Base-by-base conservation (phyloP, 257 asterid species). In the Primulina huaijiensis region DNA sequence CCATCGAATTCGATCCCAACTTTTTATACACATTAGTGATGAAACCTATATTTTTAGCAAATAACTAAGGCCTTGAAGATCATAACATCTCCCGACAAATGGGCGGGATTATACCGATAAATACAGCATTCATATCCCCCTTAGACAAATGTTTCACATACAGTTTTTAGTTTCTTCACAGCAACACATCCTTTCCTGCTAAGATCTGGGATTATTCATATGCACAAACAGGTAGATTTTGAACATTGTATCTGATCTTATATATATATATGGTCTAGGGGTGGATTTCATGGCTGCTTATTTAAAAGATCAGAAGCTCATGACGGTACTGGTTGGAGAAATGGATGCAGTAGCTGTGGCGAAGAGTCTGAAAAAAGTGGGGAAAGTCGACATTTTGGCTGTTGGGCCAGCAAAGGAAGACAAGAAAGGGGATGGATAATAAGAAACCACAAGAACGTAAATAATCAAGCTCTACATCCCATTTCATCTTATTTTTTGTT, bases 301-400 rank as follows among this genome's bases (percentile, higher is more conserved):
- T 78, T 70, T 86, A 73, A 55, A 79, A n/a, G 80, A 72, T 38
- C 89, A 86, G 75, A 86, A 82, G 74, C 79, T n/a, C n/a, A n/a
- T 86, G 78, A 86, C 86, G 23, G 84, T 86, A 23, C 25, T 23
- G 67, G 69, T 86, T 7, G 92, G 92, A 12, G 89, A 76, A 38
- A 84, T 84, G 92, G 92, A 86, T 73, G 86, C 89, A 2, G 84
- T 86, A 0, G 87, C 86, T 4, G 84, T 86, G 69, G 89, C 77
- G 73, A 86, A 83, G 83, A 83, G 82, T 74, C 68, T 84, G 78
- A 79, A 85, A 81, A 84, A 86, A 75, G 83, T 82, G 25, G 86
- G 86, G 27, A 81, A 85, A 29, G 84, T 85, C 8, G 88, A 86
- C 71, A 74, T 85, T 2, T 5, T 82, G 34, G 79, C 86, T 4